A percentile compares a stretch with the other conserved stretches of the same genome.
These are phyloP conservation scores for Chenopodium quinoa DNA, from an alignment of 148 eudicot genomes.

Conservation along the genomic window DNA sequence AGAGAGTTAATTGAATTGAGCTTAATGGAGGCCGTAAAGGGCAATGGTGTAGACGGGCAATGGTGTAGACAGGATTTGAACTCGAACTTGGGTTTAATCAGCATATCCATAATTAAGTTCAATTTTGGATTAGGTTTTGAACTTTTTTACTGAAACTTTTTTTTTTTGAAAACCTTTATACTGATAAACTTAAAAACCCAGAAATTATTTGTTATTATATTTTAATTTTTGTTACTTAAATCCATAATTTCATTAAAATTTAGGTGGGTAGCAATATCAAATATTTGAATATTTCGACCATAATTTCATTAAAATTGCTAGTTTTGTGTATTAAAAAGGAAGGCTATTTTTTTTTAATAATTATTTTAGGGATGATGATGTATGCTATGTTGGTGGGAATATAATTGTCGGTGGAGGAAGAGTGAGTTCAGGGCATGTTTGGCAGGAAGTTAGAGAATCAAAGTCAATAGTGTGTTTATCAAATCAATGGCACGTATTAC, in stretches of 20 bases:
- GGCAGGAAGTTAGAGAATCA: constrained; percentile 24
- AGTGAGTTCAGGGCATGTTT: constrained; percentile 19
- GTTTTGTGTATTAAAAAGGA: not conserved
- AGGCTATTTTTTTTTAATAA: too few relatives aligned
- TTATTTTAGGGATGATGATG: not conserved
- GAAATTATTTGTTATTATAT: not conserved
- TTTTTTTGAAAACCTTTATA: too few relatives aligned
- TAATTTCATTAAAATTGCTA: too few relatives aligned
- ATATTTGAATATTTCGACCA: too few relatives aligned
- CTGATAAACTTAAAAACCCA: not conserved
- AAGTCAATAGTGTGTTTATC: constrained; percentile 6
- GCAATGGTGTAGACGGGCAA: too few relatives aligned
- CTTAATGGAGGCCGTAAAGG: not conserved
- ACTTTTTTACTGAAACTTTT: not conserved
- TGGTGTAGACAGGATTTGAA: too few relatives aligned
- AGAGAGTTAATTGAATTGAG: not conserved
- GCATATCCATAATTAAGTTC: not conserved
- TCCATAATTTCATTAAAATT: too few relatives aligned
- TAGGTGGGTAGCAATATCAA: too few relatives aligned
- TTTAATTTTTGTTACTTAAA: too few relatives aligned
- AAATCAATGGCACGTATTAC: constrained; percentile 20
- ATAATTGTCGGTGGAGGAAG: constrained; percentile 30
- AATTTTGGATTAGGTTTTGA: constrained; percentile 11
- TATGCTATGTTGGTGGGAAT: constrained; percentile 17
- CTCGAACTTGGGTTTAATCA: not conserved